Conservation (phyloP, 2,329 filamentous ascomycete species). For the Rosellinia necatrix region DNA sequence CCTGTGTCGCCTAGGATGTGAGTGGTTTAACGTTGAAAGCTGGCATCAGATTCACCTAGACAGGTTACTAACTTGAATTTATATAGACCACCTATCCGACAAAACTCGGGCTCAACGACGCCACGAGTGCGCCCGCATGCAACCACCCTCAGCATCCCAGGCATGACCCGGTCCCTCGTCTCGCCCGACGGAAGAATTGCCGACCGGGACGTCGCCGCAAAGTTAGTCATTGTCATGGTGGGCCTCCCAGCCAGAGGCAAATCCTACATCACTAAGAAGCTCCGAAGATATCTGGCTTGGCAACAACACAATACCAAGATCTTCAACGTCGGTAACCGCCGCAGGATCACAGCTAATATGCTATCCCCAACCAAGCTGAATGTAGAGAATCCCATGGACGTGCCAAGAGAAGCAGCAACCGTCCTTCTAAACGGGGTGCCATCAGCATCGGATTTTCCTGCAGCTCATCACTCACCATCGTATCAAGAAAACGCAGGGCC, state of each 20-base stretch:
- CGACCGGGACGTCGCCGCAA: slow-evolving; percentile 90
- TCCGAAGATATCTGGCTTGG: slow-evolving; percentile 94
- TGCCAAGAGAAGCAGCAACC: slow-evolving; percentile 57
- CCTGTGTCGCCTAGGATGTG: slow-evolving; percentile 64
- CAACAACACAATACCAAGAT: slow-evolving; percentile 94
- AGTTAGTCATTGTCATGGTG: slow-evolving; percentile 98
- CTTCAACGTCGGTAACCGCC: slow-evolving; percentile 94
- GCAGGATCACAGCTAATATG: slow-evolving; percentile 75
- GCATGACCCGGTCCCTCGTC: slow-evolving; percentile 91
- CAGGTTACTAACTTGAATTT: slow-evolving; percentile 23
- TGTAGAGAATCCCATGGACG: slow-evolving; percentile 45
- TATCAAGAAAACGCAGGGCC: slow-evolving; percentile 44
- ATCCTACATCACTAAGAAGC: slow-evolving; percentile 98
- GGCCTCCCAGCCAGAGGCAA: slow-evolving; percentile 93
- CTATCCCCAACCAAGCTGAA: slow-evolving; percentile 42
- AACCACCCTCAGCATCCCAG: slow-evolving; percentile 95
- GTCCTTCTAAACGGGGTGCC: slow-evolving; percentile 60
- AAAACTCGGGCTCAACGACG: slow-evolving; percentile 77
- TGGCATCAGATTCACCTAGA: not conserved
- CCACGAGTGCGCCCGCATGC: slow-evolving; percentile 81
- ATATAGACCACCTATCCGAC: slow-evolving; percentile 67
- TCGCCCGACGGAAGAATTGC: slow-evolving; percentile 96
- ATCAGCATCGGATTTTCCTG: slow-evolving; percentile 37
- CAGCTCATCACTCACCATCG: slow-evolving; percentile 44
- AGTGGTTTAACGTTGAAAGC: slow-evolving; percentile 37